Evolutionary conservation across 306 rosid species (phyloP), one percentile per base, ranked within the genome.

Genomic region (Cercis canadensis): DNA sequence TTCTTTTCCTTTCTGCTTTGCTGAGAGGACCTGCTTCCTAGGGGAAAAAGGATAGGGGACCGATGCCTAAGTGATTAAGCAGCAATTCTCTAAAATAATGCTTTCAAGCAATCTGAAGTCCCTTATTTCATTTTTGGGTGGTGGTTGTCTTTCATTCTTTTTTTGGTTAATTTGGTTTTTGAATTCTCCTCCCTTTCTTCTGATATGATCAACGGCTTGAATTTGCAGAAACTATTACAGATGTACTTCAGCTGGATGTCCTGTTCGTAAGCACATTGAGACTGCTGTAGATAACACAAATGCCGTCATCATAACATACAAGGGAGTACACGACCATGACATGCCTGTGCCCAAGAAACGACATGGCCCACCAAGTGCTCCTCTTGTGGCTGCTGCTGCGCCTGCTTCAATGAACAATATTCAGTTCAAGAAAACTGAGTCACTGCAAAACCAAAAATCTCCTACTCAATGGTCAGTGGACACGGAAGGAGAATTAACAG

Each of bases 211-310:
- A 44, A 34, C 34, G 57, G 62, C 71, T 55, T 70, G 62, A 70
- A 56, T 54, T 70, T 78, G 19, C 89, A 95, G 99, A 80, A 95
- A 95, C 92, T 95, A 95, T 83, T 95, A 95, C 57, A 84, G 99
- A 86, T 95, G 99, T 72, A 95, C 99, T 75, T 95, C 99, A 21
- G 99, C 99, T 11, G 97, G 97, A 65, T 95, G 99, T 79, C 99
- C 99, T 34, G 99, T 95, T 29, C 85, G 96, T 62, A 95, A 91
- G 82, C 97, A 95, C 70, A 86, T 95, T 14, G 99, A 94, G 82
- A 78, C 86, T 12, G 94, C 96, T 0, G 76, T 86, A 2, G 92
- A 94, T 75, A 86, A 87, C 78, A 77, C 89, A 18, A 79, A 66
- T 56, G 93, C 89, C 5, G 85, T 89, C 47, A 83, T 89, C 59